Conservation (phyloP, 1,284 basidiomycete species). For the Austroboletus niveus region DNA sequence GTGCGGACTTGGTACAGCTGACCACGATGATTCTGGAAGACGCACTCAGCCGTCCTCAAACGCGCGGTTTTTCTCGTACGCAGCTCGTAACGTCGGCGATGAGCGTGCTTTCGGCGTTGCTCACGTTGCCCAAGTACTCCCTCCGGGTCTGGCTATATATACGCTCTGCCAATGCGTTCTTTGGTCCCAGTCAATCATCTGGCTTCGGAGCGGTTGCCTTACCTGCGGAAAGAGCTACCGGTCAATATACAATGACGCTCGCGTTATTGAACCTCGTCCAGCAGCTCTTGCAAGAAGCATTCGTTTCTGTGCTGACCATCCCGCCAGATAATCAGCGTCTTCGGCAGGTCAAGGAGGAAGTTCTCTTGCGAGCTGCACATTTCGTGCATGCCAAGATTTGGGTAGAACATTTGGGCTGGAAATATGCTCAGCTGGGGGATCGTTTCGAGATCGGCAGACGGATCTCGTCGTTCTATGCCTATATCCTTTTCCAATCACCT, state of each 20-base stretch:
- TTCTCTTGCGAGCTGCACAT: constrained; percentile 69
- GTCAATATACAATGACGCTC: constrained; percentile 78
- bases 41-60: constrained; percentile 57
- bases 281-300: constrained; percentile 73
- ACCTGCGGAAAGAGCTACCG: constrained; percentile 66
- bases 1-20: constrained; percentile 68
- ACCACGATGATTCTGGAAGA: constrained; percentile 85
- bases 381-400: constrained; percentile 86
- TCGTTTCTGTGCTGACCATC: constrained; percentile 51
- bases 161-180: constrained; percentile 73
- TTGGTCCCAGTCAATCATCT: constrained; percentile 56
- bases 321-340: constrained; percentile 57
- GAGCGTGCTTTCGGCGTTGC: constrained; percentile 74
- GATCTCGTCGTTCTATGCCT: constrained; percentile 63
- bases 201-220: constrained; percentile 67
- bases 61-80: constrained; percentile 49
- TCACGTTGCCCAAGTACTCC: constrained; percentile 72
- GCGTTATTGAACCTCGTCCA: constrained; percentile 76
- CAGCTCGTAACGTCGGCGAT: constrained; percentile 77
- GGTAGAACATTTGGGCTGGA: constrained; percentile 82
- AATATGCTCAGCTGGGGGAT: constrained; percentile 74
- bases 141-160: constrained; percentile 84
- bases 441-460: constrained; percentile 77
- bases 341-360: constrained; percentile 75
- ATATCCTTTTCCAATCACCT: constrained; percentile 63